These are phyloP conservation scores for Macroventuria anomochaeta DNA, from an alignment of 2,329 filamentous ascomycete species.

Conservation along the genomic window DNA sequence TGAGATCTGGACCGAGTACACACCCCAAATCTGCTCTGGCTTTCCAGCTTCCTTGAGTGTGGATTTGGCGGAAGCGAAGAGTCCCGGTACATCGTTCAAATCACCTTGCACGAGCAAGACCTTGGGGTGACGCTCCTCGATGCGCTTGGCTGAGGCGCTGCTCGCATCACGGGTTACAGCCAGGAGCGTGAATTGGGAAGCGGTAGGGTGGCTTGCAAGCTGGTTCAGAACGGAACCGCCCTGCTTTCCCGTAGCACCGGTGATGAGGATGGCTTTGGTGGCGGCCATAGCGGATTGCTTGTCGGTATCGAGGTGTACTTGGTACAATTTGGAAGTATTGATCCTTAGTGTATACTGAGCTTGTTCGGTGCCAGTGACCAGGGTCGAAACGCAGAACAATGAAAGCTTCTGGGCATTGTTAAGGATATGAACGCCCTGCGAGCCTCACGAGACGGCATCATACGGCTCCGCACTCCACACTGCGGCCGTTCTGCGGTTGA, in stretches of 20 bases:
- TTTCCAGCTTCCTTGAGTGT: conserved; percentile 43
- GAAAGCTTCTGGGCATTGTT: background rate
- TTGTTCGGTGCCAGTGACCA: background rate
- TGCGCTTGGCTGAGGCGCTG: conserved; percentile 59
- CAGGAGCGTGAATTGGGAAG: conserved; percentile 58
- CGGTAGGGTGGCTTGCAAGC: conserved; percentile 46
- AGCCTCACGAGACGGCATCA: background rate
- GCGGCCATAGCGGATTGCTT: conserved; percentile 34
- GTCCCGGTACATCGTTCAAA: conserved; percentile 57
- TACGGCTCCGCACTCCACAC: conserved; percentile 16
- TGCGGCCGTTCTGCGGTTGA: conserved; percentile 2
- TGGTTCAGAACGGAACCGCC: conserved; percentile 54
- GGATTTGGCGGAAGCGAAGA: conserved; percentile 58
- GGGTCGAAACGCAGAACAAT: background rate
- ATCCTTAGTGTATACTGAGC: background rate
- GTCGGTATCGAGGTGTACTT: background rate
- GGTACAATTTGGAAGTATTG: background rate
- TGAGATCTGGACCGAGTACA: conserved; percentile 67
- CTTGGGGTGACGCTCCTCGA: conserved; percentile 54
- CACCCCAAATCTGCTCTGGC: conserved; percentile 59
- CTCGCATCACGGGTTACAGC: conserved; percentile 65
- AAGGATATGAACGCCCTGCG: background rate
- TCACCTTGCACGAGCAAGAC: conserved; percentile 66
- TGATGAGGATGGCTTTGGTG: conserved; percentile 52
- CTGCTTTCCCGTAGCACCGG: conserved; percentile 57